A percentile compares a stretch with the other conserved stretches of the same genome.
phyloP scores from a whole-genome alignment of 2,329 filamentous ascomycete genomes.

The Fusarium sterilihyphosum region DNA sequence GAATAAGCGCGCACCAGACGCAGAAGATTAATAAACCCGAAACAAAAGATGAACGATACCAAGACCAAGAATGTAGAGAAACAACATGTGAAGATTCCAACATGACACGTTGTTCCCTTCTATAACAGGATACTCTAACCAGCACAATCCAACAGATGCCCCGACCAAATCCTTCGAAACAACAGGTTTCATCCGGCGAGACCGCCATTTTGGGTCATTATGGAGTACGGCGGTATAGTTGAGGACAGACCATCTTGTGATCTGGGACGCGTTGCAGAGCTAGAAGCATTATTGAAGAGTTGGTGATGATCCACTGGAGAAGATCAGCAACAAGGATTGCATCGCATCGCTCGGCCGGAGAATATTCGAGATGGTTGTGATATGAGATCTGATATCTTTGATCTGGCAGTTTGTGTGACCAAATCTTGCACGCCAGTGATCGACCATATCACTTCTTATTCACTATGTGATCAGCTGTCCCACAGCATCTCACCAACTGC shows the following conservation, averaged over 20 bases:
- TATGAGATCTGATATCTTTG: neutral
- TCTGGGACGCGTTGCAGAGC: conserved; percentile 3
- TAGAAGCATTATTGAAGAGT: neutral
- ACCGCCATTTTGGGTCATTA: neutral
- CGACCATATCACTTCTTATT: neutral
- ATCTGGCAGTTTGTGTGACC: neutral
- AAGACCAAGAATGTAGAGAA: neutral
- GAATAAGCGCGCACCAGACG: neutral
- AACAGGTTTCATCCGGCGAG: neutral
- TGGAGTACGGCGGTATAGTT: neutral
- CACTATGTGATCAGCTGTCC: neutral
- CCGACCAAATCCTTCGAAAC: conserved; percentile 11
- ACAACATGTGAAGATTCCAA: neutral
- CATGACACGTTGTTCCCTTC: neutral
- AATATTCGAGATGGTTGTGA: neutral
- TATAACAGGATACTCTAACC: conserved; percentile 1
- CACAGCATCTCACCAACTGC: neutral
- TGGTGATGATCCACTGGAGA: neutral
- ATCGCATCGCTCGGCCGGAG: neutral
- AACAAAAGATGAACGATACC: neutral
- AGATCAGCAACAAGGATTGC: conserved; percentile 2
- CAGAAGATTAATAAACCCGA: neutral
- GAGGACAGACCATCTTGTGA: conserved; percentile 13
- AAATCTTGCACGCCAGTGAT: neutral
- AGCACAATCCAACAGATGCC: conserved; percentile 10